phyloP scores from a whole-genome alignment of 1,284 basidiomycete species.

The Cerrena zonata region DNA sequence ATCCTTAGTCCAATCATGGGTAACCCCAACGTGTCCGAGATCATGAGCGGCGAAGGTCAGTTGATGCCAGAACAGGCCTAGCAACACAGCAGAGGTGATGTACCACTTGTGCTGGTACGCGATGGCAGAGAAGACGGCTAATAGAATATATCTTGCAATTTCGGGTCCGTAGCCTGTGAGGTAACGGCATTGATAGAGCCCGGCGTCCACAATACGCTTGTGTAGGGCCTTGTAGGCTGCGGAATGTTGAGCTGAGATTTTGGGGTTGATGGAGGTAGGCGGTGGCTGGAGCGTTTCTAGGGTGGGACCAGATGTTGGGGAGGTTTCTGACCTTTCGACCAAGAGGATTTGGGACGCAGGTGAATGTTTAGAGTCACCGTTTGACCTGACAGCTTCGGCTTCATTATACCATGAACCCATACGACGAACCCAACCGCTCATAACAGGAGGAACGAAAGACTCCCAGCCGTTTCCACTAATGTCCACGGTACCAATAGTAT shows the following conservation, averaged over 20 bases:
- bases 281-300: conserved; percentile 47
- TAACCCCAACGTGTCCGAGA: conserved; percentile 90
- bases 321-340: conserved; percentile 34
- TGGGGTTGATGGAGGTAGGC: conserved; percentile 49
- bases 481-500: conserved; percentile 72
- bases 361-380: conserved; percentile 29
- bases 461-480: conserved; percentile 57
- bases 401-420: conserved; percentile 55
- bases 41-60: conserved; percentile 91
- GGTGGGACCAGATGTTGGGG: conserved; percentile 36
- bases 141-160: conserved; percentile 66
- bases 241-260: conserved; percentile 67
- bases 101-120: conserved; percentile 64
- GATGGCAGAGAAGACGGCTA: conserved; percentile 56
- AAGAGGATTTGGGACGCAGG: conserved; percentile 61
- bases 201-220: conserved; percentile 68
- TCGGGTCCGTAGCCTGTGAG: conserved; percentile 89
- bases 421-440: conserved; percentile 73
- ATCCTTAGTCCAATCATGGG: conserved; percentile 81
- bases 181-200: conserved; percentile 81
- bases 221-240: conserved; percentile 80
- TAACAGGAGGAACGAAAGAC: conserved; percentile 85
- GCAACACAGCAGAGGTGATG: conserved; percentile 68
- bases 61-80: conserved; percentile 93
- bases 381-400: conserved; percentile 41